Evolutionary conservation across 2,329 filamentous ascomycete species (phyloP).

Genomic region (Ilyonectria destructans): DNA sequence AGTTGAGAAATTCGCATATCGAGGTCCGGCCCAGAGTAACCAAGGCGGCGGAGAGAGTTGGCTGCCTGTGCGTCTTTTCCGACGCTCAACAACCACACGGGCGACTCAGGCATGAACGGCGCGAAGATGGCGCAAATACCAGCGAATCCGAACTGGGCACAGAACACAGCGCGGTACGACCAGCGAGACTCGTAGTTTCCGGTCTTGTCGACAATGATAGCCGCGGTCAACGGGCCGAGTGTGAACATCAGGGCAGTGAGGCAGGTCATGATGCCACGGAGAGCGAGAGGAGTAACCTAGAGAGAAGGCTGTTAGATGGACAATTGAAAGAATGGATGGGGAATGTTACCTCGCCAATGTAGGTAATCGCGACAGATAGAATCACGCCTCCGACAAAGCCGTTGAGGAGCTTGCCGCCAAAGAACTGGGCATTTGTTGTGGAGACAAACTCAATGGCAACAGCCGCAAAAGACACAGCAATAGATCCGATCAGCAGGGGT

Average conservation of each 20-base stretch:
- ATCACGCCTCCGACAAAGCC: slow-evolving; percentile 55
- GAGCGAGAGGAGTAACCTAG: slow-evolving; percentile 49
- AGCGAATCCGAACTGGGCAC: slow-evolving; percentile 54
- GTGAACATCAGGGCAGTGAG: slow-evolving; percentile 51
- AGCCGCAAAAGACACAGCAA: slow-evolving; percentile 34
- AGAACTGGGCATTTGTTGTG: slow-evolving; percentile 59
- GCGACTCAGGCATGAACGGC: slow-evolving; percentile 61
- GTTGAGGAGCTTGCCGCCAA: slow-evolving; percentile 61
- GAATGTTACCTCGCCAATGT: slow-evolving; percentile 51
- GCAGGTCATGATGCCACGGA: slow-evolving; percentile 51
- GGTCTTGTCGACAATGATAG: slow-evolving; percentile 53
- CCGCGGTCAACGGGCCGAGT: slow-evolving; percentile 51
- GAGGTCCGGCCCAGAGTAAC: slow-evolving; percentile 46
- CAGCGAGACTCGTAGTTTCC: slow-evolving; percentile 48
- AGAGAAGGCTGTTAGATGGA: not conserved
- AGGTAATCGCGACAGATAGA: slow-evolving; percentile 48
- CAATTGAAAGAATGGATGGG: too few species aligned
- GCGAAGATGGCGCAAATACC: slow-evolving; percentile 49
- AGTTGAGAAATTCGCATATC: slow-evolving; percentile 49
- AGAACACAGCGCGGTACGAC: slow-evolving; percentile 55
- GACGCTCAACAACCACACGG: slow-evolving; percentile 57
- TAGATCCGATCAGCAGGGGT: slow-evolving; percentile 17
- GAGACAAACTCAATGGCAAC: slow-evolving; percentile 57
- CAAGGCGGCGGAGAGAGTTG: slow-evolving; percentile 53
- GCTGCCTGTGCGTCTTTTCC: slow-evolving; percentile 55